Evolutionary conservation across 129 eudicot genomes (phyloP).

Genomic region (Daucus carota): DNA sequence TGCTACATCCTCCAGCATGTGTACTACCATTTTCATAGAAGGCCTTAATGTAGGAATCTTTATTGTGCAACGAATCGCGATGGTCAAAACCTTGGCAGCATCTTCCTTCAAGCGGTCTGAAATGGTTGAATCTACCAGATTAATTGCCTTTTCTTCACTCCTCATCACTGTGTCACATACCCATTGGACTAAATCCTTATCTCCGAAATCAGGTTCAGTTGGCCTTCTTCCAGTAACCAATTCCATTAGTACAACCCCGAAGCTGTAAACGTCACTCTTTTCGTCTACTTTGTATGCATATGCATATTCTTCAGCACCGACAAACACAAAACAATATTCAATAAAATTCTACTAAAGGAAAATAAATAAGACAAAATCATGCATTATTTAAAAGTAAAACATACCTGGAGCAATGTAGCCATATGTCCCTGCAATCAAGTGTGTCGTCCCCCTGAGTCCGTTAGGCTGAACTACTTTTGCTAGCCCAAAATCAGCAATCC

Average conservation of each 20-base stretch:
- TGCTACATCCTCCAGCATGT: constrained; percentile 55
- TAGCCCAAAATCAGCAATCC: constrained; percentile 58
- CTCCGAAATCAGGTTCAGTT: constrained; percentile 48
- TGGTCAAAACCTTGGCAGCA: constrained; percentile 41
- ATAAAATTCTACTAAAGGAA: not conserved
- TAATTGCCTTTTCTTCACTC: constrained; percentile 13
- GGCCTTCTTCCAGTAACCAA: constrained; percentile 60
- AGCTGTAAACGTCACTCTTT: constrained; percentile 64
- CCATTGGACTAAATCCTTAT: constrained; percentile 53
- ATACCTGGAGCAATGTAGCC: constrained; percentile 77
- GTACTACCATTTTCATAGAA: constrained; percentile 70
- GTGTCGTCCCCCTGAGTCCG: constrained; percentile 31
- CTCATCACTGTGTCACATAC: constrained; percentile 34
- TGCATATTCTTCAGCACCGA: constrained; percentile 42
- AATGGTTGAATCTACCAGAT: constrained; percentile 42
- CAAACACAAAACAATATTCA: not conserved
- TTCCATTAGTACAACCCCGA: constrained; percentile 72
- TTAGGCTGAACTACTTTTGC: constrained; percentile 44
- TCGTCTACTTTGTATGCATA: constrained; percentile 52
- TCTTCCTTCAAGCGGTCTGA: constrained; percentile 32
- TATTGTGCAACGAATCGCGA: constrained; percentile 49
- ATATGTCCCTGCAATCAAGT: constrained; percentile 50
- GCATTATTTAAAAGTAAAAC: not conserved
- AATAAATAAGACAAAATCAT: not conserved
- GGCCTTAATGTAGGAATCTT: constrained; percentile 55